Percentiles rank a stretch among this genome's conserved stretches.
phyloP scores from a whole-genome alignment of 169 alveolate species.

The Plasmodium ovale region DNA sequence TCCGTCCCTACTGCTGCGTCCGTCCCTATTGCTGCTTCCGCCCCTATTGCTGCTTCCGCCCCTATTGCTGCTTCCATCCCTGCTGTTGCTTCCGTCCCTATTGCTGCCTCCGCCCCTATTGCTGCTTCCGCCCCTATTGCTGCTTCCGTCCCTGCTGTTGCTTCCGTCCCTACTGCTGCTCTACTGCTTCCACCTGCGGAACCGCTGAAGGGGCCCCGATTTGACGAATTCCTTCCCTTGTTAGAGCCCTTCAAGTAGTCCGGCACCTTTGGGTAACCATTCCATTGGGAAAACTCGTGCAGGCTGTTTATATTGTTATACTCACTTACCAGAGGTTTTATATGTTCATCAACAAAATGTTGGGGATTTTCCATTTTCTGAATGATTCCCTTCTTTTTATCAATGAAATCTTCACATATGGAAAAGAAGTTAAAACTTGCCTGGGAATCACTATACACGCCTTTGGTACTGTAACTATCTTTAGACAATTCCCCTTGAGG shows the following conservation, averaged over 20 bases:
- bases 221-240: conserved; percentile 3
- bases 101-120: not conserved
- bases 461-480: not conserved
- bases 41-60: not conserved
- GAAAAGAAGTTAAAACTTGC: conserved; percentile 24
- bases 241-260: conserved; percentile 32
- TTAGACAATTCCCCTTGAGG: not conserved
- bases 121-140: not conserved
- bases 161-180: not conserved
- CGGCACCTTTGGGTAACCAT: conserved; percentile 45
- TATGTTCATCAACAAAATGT: conserved; percentile 60
- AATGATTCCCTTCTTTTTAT: conserved; percentile 67
- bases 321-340: conserved; percentile 32
- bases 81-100: not conserved
- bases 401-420: conserved; percentile 64
- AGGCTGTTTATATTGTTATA: conserved; percentile 43
- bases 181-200: not conserved
- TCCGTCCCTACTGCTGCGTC: no score
- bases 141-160: not conserved
- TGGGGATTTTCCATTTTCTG: conserved; percentile 60
- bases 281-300: conserved; percentile 23
- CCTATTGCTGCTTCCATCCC: not conserved
- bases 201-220: not conserved
- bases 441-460: not conserved
- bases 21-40: not conserved